Evolutionary conservation across 1,284 basidiomycete genomes (phyloP).

Genomic region (Pseudozyma pruni): DNA sequence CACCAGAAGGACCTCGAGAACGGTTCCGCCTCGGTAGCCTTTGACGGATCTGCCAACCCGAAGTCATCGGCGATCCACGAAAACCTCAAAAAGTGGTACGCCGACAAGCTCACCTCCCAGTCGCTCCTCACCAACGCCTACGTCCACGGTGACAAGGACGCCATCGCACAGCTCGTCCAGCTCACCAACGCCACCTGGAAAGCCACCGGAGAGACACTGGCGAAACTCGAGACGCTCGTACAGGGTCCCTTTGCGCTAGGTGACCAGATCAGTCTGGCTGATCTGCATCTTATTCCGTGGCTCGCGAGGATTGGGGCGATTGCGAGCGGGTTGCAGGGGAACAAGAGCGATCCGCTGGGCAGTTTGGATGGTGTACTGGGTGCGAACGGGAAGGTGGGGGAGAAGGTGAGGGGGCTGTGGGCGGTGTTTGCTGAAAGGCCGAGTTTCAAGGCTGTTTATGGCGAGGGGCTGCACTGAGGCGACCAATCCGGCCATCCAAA

Average conservation of each 20-base stretch:
- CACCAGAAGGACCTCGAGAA: constrained; percentile 73
- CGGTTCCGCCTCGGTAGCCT: constrained; percentile 71
- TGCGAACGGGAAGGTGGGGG: constrained; percentile 5
- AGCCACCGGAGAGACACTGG: constrained; percentile 70
- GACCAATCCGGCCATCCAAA: background rate
- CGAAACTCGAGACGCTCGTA: constrained; percentile 73
- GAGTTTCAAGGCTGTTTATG: constrained; percentile 48
- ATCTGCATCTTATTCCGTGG: constrained; percentile 83
- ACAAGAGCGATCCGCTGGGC: background rate
- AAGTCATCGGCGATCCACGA: constrained; percentile 39
- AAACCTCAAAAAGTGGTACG: constrained; percentile 67
- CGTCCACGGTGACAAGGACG: constrained; percentile 28
- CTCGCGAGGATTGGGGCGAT: constrained; percentile 70
- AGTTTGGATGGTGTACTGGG: constrained; percentile 11
- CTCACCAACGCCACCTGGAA: constrained; percentile 70
- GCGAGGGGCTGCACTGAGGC: constrained; percentile 43
- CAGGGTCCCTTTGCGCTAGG: constrained; percentile 80
- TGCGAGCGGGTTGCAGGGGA: background rate
- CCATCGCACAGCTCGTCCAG: constrained; percentile 65
- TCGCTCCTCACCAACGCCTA: constrained; percentile 68
- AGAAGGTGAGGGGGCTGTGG: constrained; percentile 36
- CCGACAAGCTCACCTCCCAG: constrained; percentile 69
- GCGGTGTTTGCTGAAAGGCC: constrained; percentile 18
- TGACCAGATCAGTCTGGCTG: constrained; percentile 79
- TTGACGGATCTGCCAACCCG: constrained; percentile 69